Evolutionary conservation across 2,329 filamentous ascomycete genomes (phyloP).

Genomic region (Fusarium pininemorale): DNA sequence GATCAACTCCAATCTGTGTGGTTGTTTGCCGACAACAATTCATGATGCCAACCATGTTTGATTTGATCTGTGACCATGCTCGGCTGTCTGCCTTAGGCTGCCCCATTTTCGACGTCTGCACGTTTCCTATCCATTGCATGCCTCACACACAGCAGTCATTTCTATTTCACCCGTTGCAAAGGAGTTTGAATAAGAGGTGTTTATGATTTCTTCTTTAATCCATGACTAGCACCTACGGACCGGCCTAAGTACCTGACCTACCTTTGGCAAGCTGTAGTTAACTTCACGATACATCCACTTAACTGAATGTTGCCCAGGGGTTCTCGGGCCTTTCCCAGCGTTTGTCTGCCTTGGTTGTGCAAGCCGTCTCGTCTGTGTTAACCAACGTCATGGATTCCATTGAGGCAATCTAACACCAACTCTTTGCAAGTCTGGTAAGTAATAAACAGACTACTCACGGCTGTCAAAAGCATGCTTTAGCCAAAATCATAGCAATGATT

Average conservation of each 20-base stretch:
- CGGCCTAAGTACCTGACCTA: neutral
- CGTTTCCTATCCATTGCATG: neutral
- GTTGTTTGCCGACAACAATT: neutral
- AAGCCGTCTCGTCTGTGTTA: neutral
- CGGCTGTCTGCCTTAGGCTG: constrained; percentile 16
- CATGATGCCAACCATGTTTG: constrained; percentile 9
- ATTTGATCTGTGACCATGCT: neutral
- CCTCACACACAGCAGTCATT: neutral
- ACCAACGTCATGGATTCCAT: too few relatives aligned
- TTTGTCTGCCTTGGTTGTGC: neutral
- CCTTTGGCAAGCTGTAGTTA: neutral
- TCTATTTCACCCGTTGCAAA: too few relatives aligned
- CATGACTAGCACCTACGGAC: neutral
- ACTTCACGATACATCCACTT: neutral
- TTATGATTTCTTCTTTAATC: neutral
- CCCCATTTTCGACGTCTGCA: neutral
- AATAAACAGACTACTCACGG: neutral
- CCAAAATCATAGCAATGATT: neutral
- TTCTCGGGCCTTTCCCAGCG: neutral
- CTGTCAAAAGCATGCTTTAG: neutral
- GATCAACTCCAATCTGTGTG: neutral
- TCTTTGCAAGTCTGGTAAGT: neutral
- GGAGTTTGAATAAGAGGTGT: neutral
- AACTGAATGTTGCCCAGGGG: neutral
- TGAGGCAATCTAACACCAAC: neutral